These are phyloP conservation scores for Tylopilus sp. DNA, from an alignment of 1,284 basidiomycete genomes.

Conservation along the genomic window DNA sequence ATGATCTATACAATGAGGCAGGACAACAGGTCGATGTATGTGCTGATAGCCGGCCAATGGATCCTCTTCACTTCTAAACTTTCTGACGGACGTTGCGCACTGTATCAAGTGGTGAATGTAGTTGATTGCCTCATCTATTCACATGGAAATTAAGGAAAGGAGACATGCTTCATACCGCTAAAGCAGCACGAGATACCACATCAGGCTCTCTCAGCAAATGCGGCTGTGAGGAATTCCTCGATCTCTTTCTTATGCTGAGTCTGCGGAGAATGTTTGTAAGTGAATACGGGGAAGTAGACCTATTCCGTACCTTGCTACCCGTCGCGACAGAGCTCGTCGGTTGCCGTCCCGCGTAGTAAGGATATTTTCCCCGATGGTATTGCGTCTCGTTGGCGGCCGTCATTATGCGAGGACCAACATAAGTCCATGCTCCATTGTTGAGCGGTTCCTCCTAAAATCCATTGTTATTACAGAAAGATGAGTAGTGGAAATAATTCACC, in stretches of 20 bases:
- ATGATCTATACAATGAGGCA: no score
- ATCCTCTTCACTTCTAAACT: no score
- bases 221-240: slow-evolving; percentile 63
- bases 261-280: slow-evolving; percentile 37
- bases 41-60: no score
- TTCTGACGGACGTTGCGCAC: no score
- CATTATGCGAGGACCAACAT: slow-evolving; percentile 86
- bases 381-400: slow-evolving; percentile 81
- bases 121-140: slow-evolving; percentile 12
- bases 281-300: neutral
- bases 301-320: slow-evolving; percentile 70
- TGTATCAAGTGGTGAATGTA: neutral
- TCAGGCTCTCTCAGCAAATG: slow-evolving; percentile 45
- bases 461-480: slow-evolving; percentile 3
- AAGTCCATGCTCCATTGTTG: slow-evolving; percentile 93
- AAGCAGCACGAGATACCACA: neutral
- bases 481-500: slow-evolving; percentile 37
- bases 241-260: slow-evolving; percentile 83
- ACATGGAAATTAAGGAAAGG: neutral
- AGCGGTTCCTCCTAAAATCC: slow-evolving; percentile 73
- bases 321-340: slow-evolving; percentile 90
- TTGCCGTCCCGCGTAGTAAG: slow-evolving; percentile 82
- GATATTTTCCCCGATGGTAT: slow-evolving; percentile 89
- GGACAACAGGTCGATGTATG: no score
- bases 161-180: neutral